Evolutionary conservation across 2,329 filamentous ascomycete genomes (phyloP), one percentile per base, ranked within the genome.

Genomic region (Neonectria hederae): DNA sequence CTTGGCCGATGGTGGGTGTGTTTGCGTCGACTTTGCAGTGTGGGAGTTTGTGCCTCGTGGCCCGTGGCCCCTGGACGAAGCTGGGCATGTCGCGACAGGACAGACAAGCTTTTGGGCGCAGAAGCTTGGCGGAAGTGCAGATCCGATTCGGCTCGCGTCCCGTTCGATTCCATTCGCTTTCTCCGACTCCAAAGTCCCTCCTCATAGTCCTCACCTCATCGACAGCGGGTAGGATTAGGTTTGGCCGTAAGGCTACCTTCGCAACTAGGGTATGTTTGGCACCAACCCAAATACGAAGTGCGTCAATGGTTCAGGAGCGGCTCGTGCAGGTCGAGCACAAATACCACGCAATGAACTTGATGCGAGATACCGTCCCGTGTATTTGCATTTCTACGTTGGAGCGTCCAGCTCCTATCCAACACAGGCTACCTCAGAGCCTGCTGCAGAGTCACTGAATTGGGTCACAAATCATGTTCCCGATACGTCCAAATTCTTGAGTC

Each of bases 31-130:
- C 30, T 43, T 40, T 40, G 28, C n/a, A 26, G 14, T 43, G 42
- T 32, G 28, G 40, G 10, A 54, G 21, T 40, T 43, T 28, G 52
- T 40, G 21, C 53, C 40, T 35, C 40, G 40, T 46, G 53, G 59
- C 17, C 59, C 60, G 51, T 46, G 49, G 54, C 28, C 59, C 59
- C 38, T 42, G 53, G 40, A 53, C 24, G 5, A 51, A 48, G 51
- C 55, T 42, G 49, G 51, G 43, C 43, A 54, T 28, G 60, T 43
- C 54, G 46, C 48, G 56, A 40, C 35, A 65, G 63, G 56, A 45
- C 32, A 66, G 66, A 69, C 66, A 69, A 69, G 67, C 67, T 69
- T 66, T 69, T 68, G 54, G 56, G 53, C 61, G 57, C 60, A 61
- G 63, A 61, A 62, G 63, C 67, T 69, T 69, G 66, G 67, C 67